phyloP scores from a whole-genome alignment of 768 basidiomycete species.

The Calocybe gangraenosa region DNA sequence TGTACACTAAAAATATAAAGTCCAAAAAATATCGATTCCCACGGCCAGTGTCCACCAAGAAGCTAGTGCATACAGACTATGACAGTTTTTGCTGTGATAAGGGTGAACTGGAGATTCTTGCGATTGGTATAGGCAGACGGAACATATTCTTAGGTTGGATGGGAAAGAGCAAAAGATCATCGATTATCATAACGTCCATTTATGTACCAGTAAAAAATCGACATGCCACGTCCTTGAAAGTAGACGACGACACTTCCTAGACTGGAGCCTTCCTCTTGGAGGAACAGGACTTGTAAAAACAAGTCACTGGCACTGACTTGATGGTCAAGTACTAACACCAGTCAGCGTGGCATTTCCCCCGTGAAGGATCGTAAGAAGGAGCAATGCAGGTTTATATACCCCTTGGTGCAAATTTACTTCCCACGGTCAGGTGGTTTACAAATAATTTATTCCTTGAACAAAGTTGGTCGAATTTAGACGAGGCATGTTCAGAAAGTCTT shows the following conservation, averaged over 20 bases:
- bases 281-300: constrained; percentile 43
- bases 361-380: constrained; percentile 21
- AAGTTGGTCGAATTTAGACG: not conserved
- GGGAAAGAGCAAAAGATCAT: too few relatives aligned
- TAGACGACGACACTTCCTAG: constrained; percentile 61
- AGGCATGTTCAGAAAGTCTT: constrained; percentile 26
- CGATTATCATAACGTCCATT: too few relatives aligned
- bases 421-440: constrained; percentile 37
- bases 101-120: too few relatives aligned
- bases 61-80: too few relatives aligned
- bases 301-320: constrained; percentile 64
- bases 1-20: not conserved
- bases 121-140: too few relatives aligned
- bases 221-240: constrained; percentile 53
- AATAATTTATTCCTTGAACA: too few relatives aligned
- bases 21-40: constrained; percentile 18
- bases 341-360: constrained; percentile 64
- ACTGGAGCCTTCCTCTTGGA: constrained; percentile 49
- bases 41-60: not conserved
- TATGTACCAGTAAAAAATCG: constrained; percentile 58
- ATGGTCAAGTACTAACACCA: constrained; percentile 50
- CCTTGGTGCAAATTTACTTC: constrained; percentile 28
- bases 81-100: too few relatives aligned
- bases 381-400: constrained; percentile 18
- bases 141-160: too few relatives aligned